Evolutionary conservation across 2,329 filamentous ascomycete species (phyloP).

Genomic region (Cercospora janseana): DNA sequence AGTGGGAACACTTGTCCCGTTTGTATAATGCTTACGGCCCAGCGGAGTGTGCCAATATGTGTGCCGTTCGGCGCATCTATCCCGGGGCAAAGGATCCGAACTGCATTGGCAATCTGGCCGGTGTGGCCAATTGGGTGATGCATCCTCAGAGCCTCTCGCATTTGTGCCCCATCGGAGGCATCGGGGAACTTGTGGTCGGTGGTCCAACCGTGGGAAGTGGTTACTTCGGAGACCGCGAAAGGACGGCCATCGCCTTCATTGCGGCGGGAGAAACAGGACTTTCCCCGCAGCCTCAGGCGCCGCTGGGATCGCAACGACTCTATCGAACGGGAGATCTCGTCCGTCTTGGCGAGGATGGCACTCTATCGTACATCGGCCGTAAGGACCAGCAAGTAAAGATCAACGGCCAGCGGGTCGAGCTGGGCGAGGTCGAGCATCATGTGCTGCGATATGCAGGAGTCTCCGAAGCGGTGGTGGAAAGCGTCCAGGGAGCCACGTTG

Average conservation of each 20-base stretch:
- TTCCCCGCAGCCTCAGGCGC: constrained; percentile 7
- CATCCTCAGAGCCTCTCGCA: constrained; percentile 27
- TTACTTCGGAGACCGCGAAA: constrained; percentile 40
- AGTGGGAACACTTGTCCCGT: not conserved
- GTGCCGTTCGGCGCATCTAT: not conserved
- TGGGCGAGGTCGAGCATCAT: constrained; percentile 66
- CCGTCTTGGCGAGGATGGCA: constrained; percentile 22
- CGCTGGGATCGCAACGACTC: not conserved
- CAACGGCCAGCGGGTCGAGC: constrained; percentile 71
- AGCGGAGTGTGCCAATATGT: constrained; percentile 33
- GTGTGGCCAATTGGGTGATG: constrained; percentile 32
- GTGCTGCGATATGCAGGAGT: constrained; percentile 38
- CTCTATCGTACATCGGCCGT: constrained; percentile 58
- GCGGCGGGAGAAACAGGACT: constrained; percentile 22
- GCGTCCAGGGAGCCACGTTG: not conserved
- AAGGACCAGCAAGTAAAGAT: constrained; percentile 76
- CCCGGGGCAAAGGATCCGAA: not conserved
- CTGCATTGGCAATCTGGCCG: not conserved
- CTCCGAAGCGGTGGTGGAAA: constrained; percentile 2
- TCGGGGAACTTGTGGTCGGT: constrained; percentile 49
- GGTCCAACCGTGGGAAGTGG: constrained; percentile 45
- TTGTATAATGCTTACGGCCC: constrained; percentile 41
- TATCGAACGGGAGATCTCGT: constrained; percentile 28
- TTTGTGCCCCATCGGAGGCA: constrained; percentile 44
- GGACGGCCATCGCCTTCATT: constrained; percentile 37